Evolutionary conservation across 805 yeast genomes (phyloP), one percentile per base, ranked within the genome.

Genomic region (Wickerhamiella nectarea): DNA sequence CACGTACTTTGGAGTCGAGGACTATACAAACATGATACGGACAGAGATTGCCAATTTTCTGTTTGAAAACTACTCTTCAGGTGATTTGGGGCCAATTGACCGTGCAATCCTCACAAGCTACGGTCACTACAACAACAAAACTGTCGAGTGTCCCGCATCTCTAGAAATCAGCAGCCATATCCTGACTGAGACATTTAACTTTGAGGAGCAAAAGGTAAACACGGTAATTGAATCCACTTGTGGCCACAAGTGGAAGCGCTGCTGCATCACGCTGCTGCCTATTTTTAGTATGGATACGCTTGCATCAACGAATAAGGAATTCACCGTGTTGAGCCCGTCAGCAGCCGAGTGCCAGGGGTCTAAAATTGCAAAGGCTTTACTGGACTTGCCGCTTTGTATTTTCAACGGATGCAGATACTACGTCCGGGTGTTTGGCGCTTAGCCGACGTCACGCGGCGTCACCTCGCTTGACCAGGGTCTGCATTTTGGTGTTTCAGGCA

Each of bases 221-320:
- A 36, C 11, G 4, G 36, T 17, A 1, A 29, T 42, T 12, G 43
- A 44, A 14, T 44, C 52, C 2, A 10, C 17, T 8, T 12, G n/a
- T 4, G 44, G 46, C 14, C 28, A 43, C 6, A 28, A 14, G 6
- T 52, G 55, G 55, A 48, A 41, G 17, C 46, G 47, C 20, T 52
- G 55, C 33, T 46, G 46, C 7, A 28, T 50, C 15, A 50, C 53
- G 14, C 36, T 46, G 20, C 39, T 48, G 19, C 54, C 54, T 6
- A 21, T 51, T 5, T 22, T 51, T 15, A 24, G 37, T 9, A 31
- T 46, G 26, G 41, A 45, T 34, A 25, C 43, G 21, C 40, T 41
- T 6, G 26, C 18, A 1, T 48, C 54, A 7, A 26, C 40, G 9
- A 51, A 48, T 26, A 40, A 28, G 12, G 22, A 18, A 17, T 52